phyloP scores from a whole-genome alignment of 768 basidiomycete genomes.

The Paxillus ammoniavirescens region DNA sequence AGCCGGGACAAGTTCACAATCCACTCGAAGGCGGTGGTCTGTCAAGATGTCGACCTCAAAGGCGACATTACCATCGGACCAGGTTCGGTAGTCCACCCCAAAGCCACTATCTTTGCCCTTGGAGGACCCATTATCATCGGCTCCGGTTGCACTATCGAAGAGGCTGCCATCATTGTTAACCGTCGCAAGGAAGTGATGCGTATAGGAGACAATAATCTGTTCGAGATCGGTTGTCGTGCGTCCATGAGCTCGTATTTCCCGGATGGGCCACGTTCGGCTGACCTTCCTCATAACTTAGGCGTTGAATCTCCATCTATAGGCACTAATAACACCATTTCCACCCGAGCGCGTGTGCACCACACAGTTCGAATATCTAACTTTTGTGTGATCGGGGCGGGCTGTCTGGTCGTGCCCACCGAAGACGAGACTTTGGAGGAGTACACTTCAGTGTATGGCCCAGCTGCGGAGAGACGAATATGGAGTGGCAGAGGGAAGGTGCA shows the following conservation, averaged over 20 bases:
- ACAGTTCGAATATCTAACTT: slow-evolving; percentile 75
- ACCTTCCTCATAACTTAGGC: slow-evolving; percentile 42
- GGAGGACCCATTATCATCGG: slow-evolving; percentile 91
- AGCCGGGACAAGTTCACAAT: slow-evolving; percentile 90
- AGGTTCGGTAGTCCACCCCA: slow-evolving; percentile 91
- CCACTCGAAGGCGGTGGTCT: slow-evolving; percentile 87
- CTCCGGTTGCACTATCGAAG: slow-evolving; percentile 86
- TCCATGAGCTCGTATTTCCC: slow-evolving; percentile 17
- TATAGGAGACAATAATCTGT: slow-evolving; percentile 91
- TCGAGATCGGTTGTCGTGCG: slow-evolving; percentile 92
- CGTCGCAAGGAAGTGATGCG: slow-evolving; percentile 87
- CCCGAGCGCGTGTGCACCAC: slow-evolving; percentile 80
- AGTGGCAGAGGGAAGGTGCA: slow-evolving; percentile 83
- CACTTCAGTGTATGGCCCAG: slow-evolving; percentile 80
- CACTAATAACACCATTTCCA: slow-evolving; percentile 81
- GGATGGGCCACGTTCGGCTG: background rate
- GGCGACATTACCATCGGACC: slow-evolving; percentile 93
- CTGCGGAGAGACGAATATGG: slow-evolving; percentile 75
- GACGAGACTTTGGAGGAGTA: slow-evolving; percentile 80
- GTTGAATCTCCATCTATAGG: slow-evolving; percentile 87
- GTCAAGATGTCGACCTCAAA: slow-evolving; percentile 91
- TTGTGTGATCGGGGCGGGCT: slow-evolving; percentile 82
- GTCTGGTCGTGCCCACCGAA: slow-evolving; percentile 74
- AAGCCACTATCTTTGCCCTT: slow-evolving; percentile 90
- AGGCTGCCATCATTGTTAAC: slow-evolving; percentile 88